Base-by-base conservation (phyloP, 2,329 filamentous ascomycete species). In the Beauveria sp. region DNA sequence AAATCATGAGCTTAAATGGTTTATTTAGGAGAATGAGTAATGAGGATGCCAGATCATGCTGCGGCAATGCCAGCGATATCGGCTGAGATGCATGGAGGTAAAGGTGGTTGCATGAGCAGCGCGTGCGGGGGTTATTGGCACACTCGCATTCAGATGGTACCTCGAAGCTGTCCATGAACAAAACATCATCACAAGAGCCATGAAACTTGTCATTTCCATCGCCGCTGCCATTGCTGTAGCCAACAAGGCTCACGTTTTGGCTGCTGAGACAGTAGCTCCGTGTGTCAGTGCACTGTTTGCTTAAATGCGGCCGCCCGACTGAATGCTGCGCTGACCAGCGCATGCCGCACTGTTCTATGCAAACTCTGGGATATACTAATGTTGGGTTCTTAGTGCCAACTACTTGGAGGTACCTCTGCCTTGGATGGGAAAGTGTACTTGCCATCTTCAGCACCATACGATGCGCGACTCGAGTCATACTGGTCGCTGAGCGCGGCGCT, bases 401-500 rank as follows among this genome's bases (percentile, higher is more conserved):
- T 20, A 1, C 50, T 53, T 3, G n/a, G 40, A 16, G 31, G 18
- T 16, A 2, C 31, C 9, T n/a, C 50, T 20, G 10, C 2, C 1
- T 24, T 40, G n/a, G 50, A 53, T 53, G 50, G 31, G 9, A 52
- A 53, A 10, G 20, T 40, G 4, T 20, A 53, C n/a, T 53, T 40
- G n/a, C 50, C 50, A 18, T 14, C 12, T 18, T 53, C 34, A 8
- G 12, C n/a, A 40, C 22, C 50, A 5, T 69, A 69, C 63, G 52
- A 62, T 40, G 51, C 57, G 5, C 64, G 67, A 43, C 65, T 64
- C 22, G 18, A 64, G 20, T 67, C 67, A 14, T 70, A 69, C 61
- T 70, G 68, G 24, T 70, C 67, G 4, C 55, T 66, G 22, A 67
- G 64, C 24, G 65, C 66, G 1, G 65, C 64, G 5, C 43, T 68